Conservation (phyloP, 2,329 filamentous ascomycete species). For the Elsinoe arachidis region DNA sequence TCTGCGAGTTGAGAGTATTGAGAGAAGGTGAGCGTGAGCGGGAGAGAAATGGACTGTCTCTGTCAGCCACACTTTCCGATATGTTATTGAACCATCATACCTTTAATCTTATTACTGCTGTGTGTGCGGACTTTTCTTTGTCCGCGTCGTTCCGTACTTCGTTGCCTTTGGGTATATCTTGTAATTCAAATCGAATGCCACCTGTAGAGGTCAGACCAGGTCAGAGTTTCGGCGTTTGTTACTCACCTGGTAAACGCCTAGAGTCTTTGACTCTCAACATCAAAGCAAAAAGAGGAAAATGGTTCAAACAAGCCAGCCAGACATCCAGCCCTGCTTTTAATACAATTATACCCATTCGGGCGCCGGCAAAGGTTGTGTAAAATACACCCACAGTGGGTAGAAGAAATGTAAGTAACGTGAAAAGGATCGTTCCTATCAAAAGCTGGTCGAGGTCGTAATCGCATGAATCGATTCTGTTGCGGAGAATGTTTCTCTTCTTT, state of each 20-base stretch:
- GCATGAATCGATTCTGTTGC: constrained; percentile 96
- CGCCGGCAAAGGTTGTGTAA: constrained; percentile 90
- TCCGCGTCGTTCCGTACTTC: background rate
- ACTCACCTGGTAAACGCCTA: constrained; percentile 67
- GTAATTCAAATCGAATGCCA: constrained; percentile 83
- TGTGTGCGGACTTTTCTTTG: constrained; percentile 40
- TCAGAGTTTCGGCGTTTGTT: background rate
- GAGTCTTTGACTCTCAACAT: constrained; percentile 96
- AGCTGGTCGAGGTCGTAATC: constrained; percentile 98
- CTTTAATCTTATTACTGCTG: constrained; percentile 80
- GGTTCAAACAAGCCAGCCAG: constrained; percentile 84
- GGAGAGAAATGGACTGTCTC: constrained; percentile 73
- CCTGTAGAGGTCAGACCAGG: constrained; percentile 36
- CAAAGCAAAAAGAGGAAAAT: constrained; percentile 92
- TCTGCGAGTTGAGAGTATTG: constrained; percentile 94
- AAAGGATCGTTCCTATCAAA: constrained; percentile 89
- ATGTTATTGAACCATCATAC: constrained; percentile 37
- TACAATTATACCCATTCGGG: constrained; percentile 88
- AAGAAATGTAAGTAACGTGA: constrained; percentile 89
- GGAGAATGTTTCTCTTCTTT: constrained; percentile 93
- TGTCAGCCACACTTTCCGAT: constrained; percentile 1
- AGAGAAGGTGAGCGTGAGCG: constrained; percentile 88
- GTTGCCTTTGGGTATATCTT: constrained; percentile 51
- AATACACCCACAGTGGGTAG: constrained; percentile 93
- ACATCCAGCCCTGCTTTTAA: constrained; percentile 89